Percentiles rank a stretch among this genome's conserved stretches.
These are phyloP conservation scores for Berberis vulgaris DNA, from an alignment of 164 flowering plant genomes.

Conservation along the genomic window DNA sequence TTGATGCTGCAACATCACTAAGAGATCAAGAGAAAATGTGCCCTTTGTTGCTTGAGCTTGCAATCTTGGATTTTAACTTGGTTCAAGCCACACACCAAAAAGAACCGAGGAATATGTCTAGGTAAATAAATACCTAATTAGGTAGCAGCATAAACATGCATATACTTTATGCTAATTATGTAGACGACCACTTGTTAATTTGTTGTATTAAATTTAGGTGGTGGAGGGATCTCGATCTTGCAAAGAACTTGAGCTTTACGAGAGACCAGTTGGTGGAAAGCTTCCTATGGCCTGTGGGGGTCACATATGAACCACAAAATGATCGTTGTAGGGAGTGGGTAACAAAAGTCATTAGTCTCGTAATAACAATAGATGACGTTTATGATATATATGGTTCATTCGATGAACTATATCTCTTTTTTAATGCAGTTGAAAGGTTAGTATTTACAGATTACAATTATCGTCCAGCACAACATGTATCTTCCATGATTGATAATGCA, in stretches of 20 bases:
- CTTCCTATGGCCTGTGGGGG: conserved; percentile 2
- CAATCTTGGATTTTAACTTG: no score
- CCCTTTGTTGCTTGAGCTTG: no score
- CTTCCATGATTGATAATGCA: not conserved
- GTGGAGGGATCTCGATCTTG: conserved; percentile 4
- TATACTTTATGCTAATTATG: no score
- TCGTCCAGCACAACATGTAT: not conserved
- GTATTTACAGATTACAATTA: not conserved
- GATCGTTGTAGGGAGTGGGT: not conserved
- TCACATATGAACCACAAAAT: not conserved
- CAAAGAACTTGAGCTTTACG: not conserved
- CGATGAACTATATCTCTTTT: conserved; percentile 13
- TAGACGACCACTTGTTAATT: no score
- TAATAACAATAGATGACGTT: conserved; percentile 4
- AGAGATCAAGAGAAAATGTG: no score
- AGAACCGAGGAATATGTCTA: no score
- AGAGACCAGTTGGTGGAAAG: conserved; percentile 7
- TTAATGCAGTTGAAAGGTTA: conserved; percentile 6
- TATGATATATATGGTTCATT: conserved; percentile 11
- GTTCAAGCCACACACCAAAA: no score
- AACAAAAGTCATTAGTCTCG: conserved; percentile 1
- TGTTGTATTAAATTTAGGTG: no score
- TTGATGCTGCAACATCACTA: no score
- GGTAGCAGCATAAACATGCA: no score
- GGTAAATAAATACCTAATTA: no score